Evolutionary conservation across 305 asterid genomes (phyloP), one percentile per base, ranked within the genome.

Genomic region (Euphrasia arctica): DNA sequence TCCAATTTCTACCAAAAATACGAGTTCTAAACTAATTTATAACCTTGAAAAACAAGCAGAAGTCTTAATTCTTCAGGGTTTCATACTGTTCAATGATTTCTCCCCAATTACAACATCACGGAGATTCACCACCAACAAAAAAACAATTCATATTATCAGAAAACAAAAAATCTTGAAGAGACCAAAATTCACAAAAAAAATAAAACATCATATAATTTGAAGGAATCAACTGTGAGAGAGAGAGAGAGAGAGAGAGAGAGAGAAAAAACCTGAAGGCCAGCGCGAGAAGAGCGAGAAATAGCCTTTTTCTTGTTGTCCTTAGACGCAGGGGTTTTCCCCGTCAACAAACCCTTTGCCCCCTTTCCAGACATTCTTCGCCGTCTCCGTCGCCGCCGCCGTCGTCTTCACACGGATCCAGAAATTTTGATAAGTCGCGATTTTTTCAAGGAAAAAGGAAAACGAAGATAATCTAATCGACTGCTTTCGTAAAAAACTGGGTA

Each of bases 241-340:
- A 13, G 18, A 8, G 22, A 18, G 22, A 18, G 22, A 18, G 22
- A 15, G 14, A 65, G 48, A 64, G 14, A 28, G 49, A 18, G n/a
- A n/a, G 18, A 7, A 52, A 63, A 42, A 72, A 86, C 96, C 90
- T 84, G 91, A 69, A 86, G 95, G 10, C 96, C 96, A 52, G 82
- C 82, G 49, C 84, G 84, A 58, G 83, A 76, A 58, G 82, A 54
- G 64, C 83, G 88, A 61, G 84, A 83, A 22, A 73, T 79, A 10
- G 89, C 82, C 29, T 76, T 82, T 79, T 87, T 86, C 85, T 80
- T 88, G 83, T 82, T 88, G 83, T 88, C 93, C 77, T 82, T 88
- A 54, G 82, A 80, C 12, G 85, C 84, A 25, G 82, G 79, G 57
- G 89, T 72, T 64, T 88, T 88, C 45, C 91, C 89, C 73, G 77